Conservation (phyloP, 2,329 filamentous ascomycete genomes). For the Penicillium olsonii region DNA sequence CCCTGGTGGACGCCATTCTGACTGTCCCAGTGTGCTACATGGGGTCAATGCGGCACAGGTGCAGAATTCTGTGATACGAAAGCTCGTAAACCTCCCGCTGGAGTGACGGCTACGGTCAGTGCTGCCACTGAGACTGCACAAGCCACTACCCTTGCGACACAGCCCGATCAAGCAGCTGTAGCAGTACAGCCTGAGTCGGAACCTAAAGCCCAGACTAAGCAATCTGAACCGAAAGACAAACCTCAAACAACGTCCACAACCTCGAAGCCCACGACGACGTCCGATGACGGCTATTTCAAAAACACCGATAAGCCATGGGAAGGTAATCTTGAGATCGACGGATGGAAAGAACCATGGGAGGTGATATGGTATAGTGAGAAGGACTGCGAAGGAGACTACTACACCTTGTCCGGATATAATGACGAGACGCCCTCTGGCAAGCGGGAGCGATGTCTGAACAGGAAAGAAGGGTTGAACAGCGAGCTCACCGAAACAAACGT, state of each 20-base stretch:
- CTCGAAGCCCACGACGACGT: not conserved
- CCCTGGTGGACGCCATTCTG: not conserved
- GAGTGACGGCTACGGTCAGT: constrained; percentile 2
- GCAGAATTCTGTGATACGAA: not conserved
- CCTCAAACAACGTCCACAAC: not conserved
- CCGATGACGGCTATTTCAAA: not conserved
- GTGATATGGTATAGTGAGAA: not conserved
- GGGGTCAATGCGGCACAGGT: not conserved
- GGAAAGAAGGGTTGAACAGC: constrained; percentile 2
- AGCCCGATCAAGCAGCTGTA: not conserved
- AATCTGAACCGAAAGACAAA: not conserved
- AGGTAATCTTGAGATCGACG: not conserved
- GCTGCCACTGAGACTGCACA: not conserved
- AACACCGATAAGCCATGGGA: not conserved
- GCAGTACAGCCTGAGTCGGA: no score
- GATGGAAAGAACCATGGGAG: constrained; percentile 1
- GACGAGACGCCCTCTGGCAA: not conserved
- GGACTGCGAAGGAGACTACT: constrained; percentile 2
- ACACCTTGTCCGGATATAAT: constrained; percentile 4
- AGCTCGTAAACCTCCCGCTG: not conserved
- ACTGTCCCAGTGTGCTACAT: constrained; percentile 2
- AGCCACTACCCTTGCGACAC: not conserved
- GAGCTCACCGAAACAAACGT: not conserved
- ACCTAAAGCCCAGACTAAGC: no score
- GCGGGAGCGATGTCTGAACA: not conserved